Percentiles rank a stretch among this genome's conserved stretches.
Conservation (phyloP, 768 basidiomycete species). For the Boletus bicolor region DNA sequence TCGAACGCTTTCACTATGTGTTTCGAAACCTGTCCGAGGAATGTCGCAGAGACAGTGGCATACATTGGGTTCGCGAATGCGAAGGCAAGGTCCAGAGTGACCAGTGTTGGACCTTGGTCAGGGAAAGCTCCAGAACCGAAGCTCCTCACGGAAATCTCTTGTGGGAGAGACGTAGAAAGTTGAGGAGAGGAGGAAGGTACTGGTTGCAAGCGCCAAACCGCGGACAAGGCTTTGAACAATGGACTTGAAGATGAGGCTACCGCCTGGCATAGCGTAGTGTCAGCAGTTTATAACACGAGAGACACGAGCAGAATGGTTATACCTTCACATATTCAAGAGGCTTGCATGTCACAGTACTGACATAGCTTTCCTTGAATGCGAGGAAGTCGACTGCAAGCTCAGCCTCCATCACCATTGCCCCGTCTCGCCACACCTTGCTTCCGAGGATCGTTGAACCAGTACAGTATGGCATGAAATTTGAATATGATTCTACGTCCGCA, state of each 20-base stretch:
- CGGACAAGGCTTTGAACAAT: conserved; percentile 68
- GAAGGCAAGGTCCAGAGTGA: conserved; percentile 82
- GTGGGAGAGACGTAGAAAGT: conserved; percentile 22
- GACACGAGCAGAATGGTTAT: background rate
- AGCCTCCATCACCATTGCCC: conserved; percentile 60
- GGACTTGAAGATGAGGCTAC: conserved; percentile 67
- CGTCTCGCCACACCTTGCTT: conserved; percentile 27
- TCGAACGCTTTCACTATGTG: conserved; percentile 95
- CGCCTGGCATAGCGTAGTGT: conserved; percentile 45
- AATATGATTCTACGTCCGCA: conserved; percentile 83
- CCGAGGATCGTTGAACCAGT: conserved; percentile 62
- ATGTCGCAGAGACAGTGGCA: conserved; percentile 74
- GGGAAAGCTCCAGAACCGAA: background rate
- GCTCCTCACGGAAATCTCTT: conserved; percentile 1
- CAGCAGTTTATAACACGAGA: conserved; percentile 1
- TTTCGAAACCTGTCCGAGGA: conserved; percentile 83
- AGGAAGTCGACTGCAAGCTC: conserved; percentile 90
- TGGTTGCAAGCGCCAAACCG: conserved; percentile 73
- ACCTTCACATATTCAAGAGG: conserved; percentile 80
- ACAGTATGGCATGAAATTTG: conserved; percentile 88
- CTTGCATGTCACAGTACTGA: conserved; percentile 76
- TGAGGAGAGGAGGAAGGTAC: conserved; percentile 43
- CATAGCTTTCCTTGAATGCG: conserved; percentile 81
- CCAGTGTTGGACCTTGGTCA: conserved; percentile 58
- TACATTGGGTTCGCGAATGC: conserved; percentile 86